Conservation (phyloP, 108 stramenopile species). For the Mediolabrus comicus region DNA sequence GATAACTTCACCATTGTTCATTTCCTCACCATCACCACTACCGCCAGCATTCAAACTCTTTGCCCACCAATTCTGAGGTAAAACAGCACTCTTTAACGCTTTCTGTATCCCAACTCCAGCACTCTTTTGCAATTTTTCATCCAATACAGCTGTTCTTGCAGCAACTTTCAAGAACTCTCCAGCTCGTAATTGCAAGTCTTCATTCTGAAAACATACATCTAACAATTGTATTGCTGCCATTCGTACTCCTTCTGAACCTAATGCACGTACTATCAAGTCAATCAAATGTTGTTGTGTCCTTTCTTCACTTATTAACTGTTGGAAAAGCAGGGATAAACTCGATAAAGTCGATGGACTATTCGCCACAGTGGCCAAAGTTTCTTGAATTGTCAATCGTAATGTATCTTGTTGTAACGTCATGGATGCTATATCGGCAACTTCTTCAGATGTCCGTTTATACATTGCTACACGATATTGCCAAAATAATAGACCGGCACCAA, state of each 20-base stretch:
- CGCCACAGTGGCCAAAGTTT: conserved; percentile 42
- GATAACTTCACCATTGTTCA: too few relatives aligned
- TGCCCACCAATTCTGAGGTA: not conserved
- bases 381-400: conserved; percentile 36
- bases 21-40: not conserved
- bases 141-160: conserved; percentile 32
- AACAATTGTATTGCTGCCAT: conserved; percentile 32
- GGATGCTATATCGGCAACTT: conserved; percentile 45
- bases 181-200: conserved; percentile 26
- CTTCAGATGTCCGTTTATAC: conserved; percentile 44
- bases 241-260: conserved; percentile 38
- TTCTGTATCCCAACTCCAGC: conserved; percentile 33
- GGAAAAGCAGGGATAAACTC: conserved; percentile 25
- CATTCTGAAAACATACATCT: conserved; percentile 40
- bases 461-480: conserved; percentile 35
- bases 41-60: not conserved
- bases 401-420: conserved; percentile 41
- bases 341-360: conserved; percentile 39
- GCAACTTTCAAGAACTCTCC: conserved; percentile 51
- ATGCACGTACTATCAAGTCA: conserved; percentile 35
- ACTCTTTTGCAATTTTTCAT: conserved; percentile 36
- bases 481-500: conserved; percentile 13
- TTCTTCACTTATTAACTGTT: conserved; percentile 38
- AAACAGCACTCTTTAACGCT: conserved; percentile 31
- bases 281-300: conserved; percentile 41